Conservation (phyloP, 352 stramenopile species). For the Blastocystis sp. region DNA sequence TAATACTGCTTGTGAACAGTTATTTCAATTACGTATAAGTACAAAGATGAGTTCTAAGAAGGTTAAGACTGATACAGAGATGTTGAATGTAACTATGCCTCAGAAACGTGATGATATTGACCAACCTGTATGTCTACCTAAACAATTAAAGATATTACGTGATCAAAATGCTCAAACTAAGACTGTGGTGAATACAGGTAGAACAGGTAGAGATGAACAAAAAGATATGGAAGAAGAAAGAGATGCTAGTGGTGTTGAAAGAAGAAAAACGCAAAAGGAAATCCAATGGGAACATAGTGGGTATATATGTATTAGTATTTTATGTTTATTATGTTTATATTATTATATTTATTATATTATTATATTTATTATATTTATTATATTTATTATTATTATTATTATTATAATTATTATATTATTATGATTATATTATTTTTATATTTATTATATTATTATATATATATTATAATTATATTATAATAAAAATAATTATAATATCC, state of each 20-base stretch:
- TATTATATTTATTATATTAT: no score
- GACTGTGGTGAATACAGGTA: not conserved
- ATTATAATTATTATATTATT: no score
- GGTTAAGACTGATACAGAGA: slow-evolving; percentile 78
- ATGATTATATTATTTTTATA: no score
- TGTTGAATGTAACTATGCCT: slow-evolving; percentile 76
- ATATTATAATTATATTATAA: no score
- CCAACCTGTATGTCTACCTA: slow-evolving; percentile 71
- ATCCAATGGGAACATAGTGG: slow-evolving; percentile 79
- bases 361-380: no score
- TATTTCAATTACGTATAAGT: slow-evolving; percentile 74
- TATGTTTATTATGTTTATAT: no score
- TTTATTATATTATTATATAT: no score
- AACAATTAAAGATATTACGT: slow-evolving; percentile 62
- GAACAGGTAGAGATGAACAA: slow-evolving; percentile 17
- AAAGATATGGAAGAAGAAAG: slow-evolving; percentile 21
- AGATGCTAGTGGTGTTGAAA: slow-evolving; percentile 32
- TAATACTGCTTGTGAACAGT: slow-evolving; percentile 77
- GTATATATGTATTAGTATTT: slow-evolving; percentile 79
- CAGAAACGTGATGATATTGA: slow-evolving; percentile 68
- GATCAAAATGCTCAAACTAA: slow-evolving; percentile 41
- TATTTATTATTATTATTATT: no score
- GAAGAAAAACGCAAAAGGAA: slow-evolving; percentile 56
- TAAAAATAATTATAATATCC: no score
- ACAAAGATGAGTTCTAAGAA: slow-evolving; percentile 78